Conservation (phyloP, 768 basidiomycete genomes). For the Holtermanniella nyarrowii region DNA sequence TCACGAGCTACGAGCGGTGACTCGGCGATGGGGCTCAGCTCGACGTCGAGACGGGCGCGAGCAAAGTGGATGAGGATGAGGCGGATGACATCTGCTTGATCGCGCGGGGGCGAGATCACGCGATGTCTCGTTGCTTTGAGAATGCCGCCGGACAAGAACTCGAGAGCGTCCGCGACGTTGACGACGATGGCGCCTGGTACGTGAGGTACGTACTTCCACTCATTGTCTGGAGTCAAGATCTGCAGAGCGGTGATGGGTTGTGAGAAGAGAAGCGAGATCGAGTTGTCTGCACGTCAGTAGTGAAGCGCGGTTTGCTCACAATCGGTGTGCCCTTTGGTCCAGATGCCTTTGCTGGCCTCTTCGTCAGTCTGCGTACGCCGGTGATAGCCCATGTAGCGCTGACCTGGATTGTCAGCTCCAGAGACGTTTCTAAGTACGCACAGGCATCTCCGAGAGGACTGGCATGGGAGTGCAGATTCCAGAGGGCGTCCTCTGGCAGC, state of each 20-base stretch:
- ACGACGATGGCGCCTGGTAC: constrained; percentile 25
- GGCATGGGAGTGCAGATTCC: constrained; percentile 19
- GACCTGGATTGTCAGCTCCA: no score
- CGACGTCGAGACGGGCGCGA: constrained; percentile 8
- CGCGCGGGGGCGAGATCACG: constrained; percentile 21
- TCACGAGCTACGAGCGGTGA: constrained; percentile 13
- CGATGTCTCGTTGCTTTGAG: constrained; percentile 32
- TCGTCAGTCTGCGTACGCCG: constrained; percentile 14
- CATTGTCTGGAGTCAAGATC: constrained; percentile 25
- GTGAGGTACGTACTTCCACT: constrained; percentile 29
- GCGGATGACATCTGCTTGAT: constrained; percentile 23
- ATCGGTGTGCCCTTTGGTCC: constrained; percentile 26
- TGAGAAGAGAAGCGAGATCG: constrained; percentile 26
- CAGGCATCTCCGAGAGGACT: constrained; percentile 15
- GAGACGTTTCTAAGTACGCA: no score
- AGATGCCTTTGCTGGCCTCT: constrained; percentile 16
- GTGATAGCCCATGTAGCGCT: constrained; percentile 19
- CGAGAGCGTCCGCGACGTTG: constrained; percentile 33
- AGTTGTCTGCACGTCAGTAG: constrained; percentile 5
- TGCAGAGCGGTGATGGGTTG: constrained; percentile 30
- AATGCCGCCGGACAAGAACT: constrained; percentile 22
- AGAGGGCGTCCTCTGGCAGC: constrained; percentile 26
- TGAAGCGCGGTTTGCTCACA: constrained; percentile 11
- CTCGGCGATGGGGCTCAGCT: constrained; percentile 19
- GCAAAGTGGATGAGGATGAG: constrained; percentile 24